These are phyloP conservation scores for Phoenix dactylifera DNA, from an alignment of 176 grass and related monocot genomes.

Conservation along the genomic window DNA sequence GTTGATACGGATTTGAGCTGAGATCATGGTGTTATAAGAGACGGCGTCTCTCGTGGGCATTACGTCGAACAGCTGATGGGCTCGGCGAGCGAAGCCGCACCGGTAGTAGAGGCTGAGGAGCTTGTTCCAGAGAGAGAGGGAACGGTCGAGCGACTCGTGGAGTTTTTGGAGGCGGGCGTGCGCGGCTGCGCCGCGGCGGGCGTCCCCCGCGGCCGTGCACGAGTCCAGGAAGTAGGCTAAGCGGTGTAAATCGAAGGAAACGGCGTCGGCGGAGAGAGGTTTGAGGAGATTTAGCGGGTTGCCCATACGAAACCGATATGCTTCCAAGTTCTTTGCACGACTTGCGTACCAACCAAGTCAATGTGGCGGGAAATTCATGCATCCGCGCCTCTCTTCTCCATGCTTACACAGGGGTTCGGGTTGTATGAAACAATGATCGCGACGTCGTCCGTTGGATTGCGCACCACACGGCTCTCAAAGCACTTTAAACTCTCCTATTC, in stretches of 20 bases:
- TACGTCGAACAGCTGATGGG: slow-evolving; percentile 33
- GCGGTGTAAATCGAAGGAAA: background rate
- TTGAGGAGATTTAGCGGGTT: background rate
- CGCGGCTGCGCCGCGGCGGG: background rate
- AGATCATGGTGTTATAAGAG: slow-evolving; percentile 34
- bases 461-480: no score
- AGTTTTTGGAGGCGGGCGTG: slow-evolving; percentile 21
- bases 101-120: slow-evolving; percentile 13
- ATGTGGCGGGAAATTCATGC: no score
- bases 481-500: no score
- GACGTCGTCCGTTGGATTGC: no score
- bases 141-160: background rate
- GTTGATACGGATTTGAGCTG: background rate
- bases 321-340: no score
- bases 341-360: no score
- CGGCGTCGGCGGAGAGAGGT: background rate
- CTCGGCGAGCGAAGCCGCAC: background rate
- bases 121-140: slow-evolving; percentile 25
- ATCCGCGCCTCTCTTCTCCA: no score
- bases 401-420: no score
- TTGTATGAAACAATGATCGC: no score
- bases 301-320: background rate
- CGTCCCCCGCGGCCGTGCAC: background rate
- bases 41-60: slow-evolving; percentile 25
- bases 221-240: background rate